Percentiles rank a stretch among this genome's conserved stretches.
phyloP scores from a whole-genome alignment of 1,284 basidiomycete genomes.

The Schizopora paradoxa region DNA sequence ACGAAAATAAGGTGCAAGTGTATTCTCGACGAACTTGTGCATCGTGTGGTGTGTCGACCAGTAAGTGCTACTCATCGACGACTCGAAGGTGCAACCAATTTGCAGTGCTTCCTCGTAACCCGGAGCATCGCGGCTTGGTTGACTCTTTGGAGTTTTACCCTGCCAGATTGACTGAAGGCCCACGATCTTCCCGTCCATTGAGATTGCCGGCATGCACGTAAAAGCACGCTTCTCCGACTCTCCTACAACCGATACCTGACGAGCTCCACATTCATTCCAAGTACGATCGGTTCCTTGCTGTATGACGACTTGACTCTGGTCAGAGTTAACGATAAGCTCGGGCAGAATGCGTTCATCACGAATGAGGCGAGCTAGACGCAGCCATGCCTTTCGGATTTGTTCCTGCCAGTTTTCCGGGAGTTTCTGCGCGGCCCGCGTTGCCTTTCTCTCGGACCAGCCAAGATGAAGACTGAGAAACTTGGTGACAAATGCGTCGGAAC shows the following conservation, averaged over 20 bases:
- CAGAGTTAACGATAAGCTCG: slow-evolving; percentile 28
- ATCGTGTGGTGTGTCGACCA: slow-evolving; percentile 29
- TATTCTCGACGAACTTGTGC: background rate
- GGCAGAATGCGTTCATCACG: background rate
- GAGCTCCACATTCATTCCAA: slow-evolving; percentile 26
- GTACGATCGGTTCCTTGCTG: slow-evolving; percentile 26
- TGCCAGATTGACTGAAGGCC: slow-evolving; percentile 29
- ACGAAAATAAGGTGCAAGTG: background rate
- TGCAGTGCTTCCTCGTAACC: slow-evolving; percentile 22
- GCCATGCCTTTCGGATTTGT: slow-evolving; percentile 1
- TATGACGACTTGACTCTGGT: slow-evolving; percentile 33
- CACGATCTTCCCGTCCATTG: slow-evolving; percentile 24
- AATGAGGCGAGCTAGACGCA: background rate
- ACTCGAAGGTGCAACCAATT: slow-evolving; percentile 26
- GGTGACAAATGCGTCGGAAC: background rate
- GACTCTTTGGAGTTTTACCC: slow-evolving; percentile 23
- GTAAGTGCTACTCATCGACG: slow-evolving; percentile 29
- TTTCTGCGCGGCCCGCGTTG: slow-evolving; percentile 19
- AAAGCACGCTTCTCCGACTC: slow-evolving; percentile 34
- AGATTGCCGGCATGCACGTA: slow-evolving; percentile 28
- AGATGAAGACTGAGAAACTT: background rate
- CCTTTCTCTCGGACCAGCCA: slow-evolving; percentile 2
- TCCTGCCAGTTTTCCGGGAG: slow-evolving; percentile 7
- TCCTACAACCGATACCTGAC: slow-evolving; percentile 29
- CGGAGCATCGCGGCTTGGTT: slow-evolving; percentile 20